Conservation (phyloP, 1,139 yeast species). For the Yamadazyma blattariae region DNA sequence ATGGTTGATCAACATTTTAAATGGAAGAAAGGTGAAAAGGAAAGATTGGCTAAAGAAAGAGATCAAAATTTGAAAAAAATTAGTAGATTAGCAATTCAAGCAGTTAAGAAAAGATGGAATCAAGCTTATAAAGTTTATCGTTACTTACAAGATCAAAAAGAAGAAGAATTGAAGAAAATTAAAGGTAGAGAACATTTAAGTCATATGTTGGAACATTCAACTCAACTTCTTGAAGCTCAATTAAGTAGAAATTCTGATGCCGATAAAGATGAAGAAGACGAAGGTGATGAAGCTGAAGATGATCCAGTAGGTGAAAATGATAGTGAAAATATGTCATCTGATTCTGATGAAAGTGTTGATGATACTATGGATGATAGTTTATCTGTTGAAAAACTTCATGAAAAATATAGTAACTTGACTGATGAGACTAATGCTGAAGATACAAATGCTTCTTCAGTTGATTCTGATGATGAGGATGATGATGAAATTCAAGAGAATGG, state of each 20-base stretch:
- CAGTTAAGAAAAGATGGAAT: conserved; percentile 88
- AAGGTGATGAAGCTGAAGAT: conserved; percentile 18
- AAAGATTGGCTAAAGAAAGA: conserved; percentile 67
- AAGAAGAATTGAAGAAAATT: conserved; percentile 65
- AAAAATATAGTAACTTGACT: conserved; percentile 53
- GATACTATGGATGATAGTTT: conserved; percentile 50
- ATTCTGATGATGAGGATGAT: conserved; percentile 14
- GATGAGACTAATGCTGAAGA: conserved; percentile 22
- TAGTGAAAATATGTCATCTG: conserved; percentile 21
- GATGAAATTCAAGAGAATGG: conserved; percentile 22
- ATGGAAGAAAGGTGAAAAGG: conserved; percentile 84
- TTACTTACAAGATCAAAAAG: conserved; percentile 50
- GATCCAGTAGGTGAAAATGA: conserved; percentile 15
- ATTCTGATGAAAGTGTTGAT: conserved; percentile 28
- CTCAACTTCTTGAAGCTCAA: conserved; percentile 86
- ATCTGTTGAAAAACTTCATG: conserved; percentile 61
- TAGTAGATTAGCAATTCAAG: conserved; percentile 77
- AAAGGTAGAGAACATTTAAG: conserved; percentile 87
- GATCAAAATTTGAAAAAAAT: conserved; percentile 65
- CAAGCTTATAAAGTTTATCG: conserved; percentile 83
- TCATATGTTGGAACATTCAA: conserved; percentile 87
- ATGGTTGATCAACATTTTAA: conserved; percentile 88
- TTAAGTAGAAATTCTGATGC: conserved; percentile 40
- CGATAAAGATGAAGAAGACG: conserved; percentile 20
- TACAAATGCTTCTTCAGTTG: conserved; percentile 12